These are phyloP conservation scores for Boehmeria nivea DNA, from an alignment of 306 rosid species.

Conservation along the genomic window DNA sequence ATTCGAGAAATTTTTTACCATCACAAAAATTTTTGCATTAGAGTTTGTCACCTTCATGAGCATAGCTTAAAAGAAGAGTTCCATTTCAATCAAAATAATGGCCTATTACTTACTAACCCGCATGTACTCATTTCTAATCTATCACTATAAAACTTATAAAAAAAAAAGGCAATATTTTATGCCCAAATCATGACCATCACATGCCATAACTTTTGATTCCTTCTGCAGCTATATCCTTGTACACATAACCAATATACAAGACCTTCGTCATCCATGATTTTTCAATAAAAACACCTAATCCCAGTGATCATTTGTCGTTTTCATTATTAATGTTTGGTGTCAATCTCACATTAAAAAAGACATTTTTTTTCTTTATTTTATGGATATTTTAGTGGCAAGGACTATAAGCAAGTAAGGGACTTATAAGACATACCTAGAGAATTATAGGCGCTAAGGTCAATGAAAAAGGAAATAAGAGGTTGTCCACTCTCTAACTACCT, in stretches of 20 bases:
- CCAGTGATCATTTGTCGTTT: slow-evolving; percentile 9
- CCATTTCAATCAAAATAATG: no score
- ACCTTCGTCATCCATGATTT: slow-evolving; percentile 15
- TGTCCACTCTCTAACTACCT: slow-evolving; percentile 41
- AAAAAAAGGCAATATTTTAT: slow-evolving; percentile 10
- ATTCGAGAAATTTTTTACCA: not conserved
- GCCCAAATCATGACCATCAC: slow-evolving; percentile 27
- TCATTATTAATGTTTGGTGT: slow-evolving; percentile 3
- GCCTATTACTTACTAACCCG: not conserved
- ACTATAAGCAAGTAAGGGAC: slow-evolving; percentile 20
- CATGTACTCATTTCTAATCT: slow-evolving; percentile 18
- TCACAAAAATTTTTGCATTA: not conserved
- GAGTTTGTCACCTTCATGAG: no score
- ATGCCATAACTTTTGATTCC: slow-evolving; percentile 32
- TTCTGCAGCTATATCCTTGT: slow-evolving; percentile 19
- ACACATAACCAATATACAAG: slow-evolving; percentile 6
- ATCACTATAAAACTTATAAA: not conserved
- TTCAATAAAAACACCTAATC: slow-evolving; percentile 18
- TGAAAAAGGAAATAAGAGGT: slow-evolving; percentile 33
- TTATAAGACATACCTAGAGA: slow-evolving; percentile 11
- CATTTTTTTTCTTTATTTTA: not conserved
- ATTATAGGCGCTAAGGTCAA: slow-evolving; percentile 33
- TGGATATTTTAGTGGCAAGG: no score
- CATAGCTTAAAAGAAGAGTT: no score
- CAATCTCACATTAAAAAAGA: not conserved